Percentiles rank a stretch among this genome's conserved stretches.
Evolutionary conservation across 176 grass and related monocot species (phyloP).

Genomic region (Musa acuminata): DNA sequence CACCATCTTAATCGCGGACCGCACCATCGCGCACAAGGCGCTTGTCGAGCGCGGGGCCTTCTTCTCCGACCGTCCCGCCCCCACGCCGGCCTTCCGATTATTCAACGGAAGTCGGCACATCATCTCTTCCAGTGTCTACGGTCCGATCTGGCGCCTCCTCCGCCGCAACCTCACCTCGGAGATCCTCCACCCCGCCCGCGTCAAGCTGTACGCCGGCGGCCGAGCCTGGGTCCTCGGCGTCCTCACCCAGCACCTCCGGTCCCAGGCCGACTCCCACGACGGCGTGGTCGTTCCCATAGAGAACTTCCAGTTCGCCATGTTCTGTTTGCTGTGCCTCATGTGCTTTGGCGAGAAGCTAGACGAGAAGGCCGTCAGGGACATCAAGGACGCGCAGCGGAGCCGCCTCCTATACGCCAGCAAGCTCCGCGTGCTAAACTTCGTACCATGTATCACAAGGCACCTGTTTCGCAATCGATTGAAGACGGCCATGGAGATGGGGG

Average conservation of each 20-base stretch:
- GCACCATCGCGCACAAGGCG: neutral
- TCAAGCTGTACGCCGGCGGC: neutral
- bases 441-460: slow-evolving; percentile 7
- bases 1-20: slow-evolving; percentile 1
- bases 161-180: slow-evolving; percentile 6
- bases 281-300: neutral
- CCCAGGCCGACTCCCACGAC: neutral
- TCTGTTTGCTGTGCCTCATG: neutral
- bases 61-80: neutral
- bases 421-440: slow-evolving; percentile 18
- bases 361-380: slow-evolving; percentile 12
- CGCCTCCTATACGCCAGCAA: slow-evolving; percentile 17
- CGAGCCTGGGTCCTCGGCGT: slow-evolving; percentile 5
- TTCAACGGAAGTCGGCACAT: neutral
- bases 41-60: neutral
- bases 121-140: neutral
- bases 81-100: neutral
- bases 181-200: neutral
- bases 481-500: neutral
- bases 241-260: neutral
- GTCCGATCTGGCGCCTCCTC: neutral
- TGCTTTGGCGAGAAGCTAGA: slow-evolving; percentile 14
- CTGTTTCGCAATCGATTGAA: slow-evolving; percentile 19
- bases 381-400: slow-evolving; percentile 16
- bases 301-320: slow-evolving; percentile 2